Evolutionary conservation across 2,329 filamentous ascomycete genomes (phyloP).

Genomic region (Talaromyces amestolkiae): DNA sequence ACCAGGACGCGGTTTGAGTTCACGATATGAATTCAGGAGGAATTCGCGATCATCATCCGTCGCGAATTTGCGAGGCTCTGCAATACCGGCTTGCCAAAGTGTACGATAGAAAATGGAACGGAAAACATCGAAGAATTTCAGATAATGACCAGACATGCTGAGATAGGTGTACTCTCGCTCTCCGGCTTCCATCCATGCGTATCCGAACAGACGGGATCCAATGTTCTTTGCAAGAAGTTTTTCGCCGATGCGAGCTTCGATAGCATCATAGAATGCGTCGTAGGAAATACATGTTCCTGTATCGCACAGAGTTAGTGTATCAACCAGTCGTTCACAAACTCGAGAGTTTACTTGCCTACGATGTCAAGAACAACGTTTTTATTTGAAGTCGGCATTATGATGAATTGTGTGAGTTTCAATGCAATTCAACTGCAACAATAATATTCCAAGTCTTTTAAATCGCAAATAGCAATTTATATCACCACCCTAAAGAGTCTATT

Average conservation of each 20-base stretch:
- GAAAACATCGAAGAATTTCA: constrained; percentile 42
- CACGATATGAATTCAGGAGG: neutral
- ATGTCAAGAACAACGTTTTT: too few species aligned
- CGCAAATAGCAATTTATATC: too few species aligned
- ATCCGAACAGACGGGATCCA: constrained; percentile 42
- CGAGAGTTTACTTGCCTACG: neutral
- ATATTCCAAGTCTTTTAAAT: too few species aligned
- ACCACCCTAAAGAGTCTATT: too few species aligned
- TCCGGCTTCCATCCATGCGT: constrained; percentile 44
- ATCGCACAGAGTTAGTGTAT: too few species aligned
- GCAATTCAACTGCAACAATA: too few species aligned
- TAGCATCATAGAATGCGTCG: constrained; percentile 31
- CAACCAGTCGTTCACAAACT: too few species aligned
- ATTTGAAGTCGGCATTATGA: too few species aligned
- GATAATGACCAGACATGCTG: constrained; percentile 42
- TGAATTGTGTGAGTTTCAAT: too few species aligned
- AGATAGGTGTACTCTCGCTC: constrained; percentile 50
- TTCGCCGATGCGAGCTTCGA: neutral
- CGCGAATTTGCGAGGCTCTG: constrained; percentile 38
- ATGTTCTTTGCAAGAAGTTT: constrained; percentile 35
- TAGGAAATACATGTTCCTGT: constrained; percentile 37
- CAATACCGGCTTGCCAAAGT: constrained; percentile 41
- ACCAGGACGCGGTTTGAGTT: neutral
- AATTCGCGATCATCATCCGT: constrained; percentile 34
- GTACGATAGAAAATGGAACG: constrained; percentile 45